A percentile compares a stretch with the other conserved stretches of the same genome.
Evolutionary conservation across 169 alveolate species (phyloP).

Genomic region (Eimeria maxima): DNA sequence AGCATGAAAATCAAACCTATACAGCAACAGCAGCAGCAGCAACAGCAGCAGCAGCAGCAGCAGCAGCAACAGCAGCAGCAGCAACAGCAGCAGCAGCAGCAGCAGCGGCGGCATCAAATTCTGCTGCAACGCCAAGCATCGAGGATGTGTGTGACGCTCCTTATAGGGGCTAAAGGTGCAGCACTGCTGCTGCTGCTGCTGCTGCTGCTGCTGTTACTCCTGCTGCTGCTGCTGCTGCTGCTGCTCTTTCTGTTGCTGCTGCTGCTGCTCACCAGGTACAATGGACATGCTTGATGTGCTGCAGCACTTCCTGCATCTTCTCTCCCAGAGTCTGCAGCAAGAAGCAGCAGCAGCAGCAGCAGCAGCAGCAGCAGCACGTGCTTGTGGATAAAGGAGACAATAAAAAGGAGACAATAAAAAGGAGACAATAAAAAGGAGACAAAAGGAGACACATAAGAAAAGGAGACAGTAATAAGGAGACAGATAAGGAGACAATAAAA

Average conservation of each 20-base stretch:
- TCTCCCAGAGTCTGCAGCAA: conserved; percentile 1
- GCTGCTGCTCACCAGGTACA: conserved; percentile 27
- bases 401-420: too few species aligned
- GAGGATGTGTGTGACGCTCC: not conserved
- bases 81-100: not conserved
- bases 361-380: too few species aligned
- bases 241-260: not conserved
- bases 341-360: too few species aligned
- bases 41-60: too few species aligned
- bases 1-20: conserved; percentile 96
- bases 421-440: too few species aligned
- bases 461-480: too few species aligned
- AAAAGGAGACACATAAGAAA: too few species aligned
- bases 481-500: too few species aligned
- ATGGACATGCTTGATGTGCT: not conserved
- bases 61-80: not conserved
- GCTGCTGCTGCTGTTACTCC: conserved; percentile 20
- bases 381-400: too few species aligned
- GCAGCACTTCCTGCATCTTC: conserved; percentile 16
- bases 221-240: too few species aligned
- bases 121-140: not conserved
- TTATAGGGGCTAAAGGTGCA: not conserved
- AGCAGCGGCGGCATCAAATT: not conserved
- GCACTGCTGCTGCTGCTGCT: not conserved
- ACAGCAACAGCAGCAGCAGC: too few species aligned